Percentiles rank a stretch among this genome's conserved stretches.
Conservation (phyloP, 2,329 filamentous ascomycete genomes). For the Aspergillus texensis region DNA sequence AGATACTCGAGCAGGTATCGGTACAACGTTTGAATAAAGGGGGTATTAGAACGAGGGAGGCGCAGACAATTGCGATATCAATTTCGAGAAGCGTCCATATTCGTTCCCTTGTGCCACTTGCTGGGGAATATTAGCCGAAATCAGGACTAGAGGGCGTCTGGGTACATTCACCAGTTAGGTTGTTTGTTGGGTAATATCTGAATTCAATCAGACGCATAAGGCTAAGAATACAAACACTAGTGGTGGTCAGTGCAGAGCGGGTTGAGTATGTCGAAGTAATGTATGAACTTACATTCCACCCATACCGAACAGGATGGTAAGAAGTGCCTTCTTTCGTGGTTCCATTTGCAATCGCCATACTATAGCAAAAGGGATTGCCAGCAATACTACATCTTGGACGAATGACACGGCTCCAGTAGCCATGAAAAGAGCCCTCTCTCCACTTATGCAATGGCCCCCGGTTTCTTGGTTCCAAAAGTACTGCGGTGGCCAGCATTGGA, state of each 20-base stretch:
- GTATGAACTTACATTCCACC: neutral
- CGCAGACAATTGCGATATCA: neutral
- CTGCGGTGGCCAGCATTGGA: conserved; percentile 7
- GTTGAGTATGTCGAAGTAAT: neutral
- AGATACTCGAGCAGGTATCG: neutral
- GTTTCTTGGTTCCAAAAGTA: neutral
- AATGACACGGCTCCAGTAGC: neutral
- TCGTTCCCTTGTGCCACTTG: neutral
- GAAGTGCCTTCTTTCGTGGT: neutral
- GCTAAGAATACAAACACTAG: conserved; percentile 2
- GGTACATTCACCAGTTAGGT: neutral
- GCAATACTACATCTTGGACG: neutral
- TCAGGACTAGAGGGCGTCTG: too few species aligned
- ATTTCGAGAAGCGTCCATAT: conserved; percentile 6
- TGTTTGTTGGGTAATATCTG: neutral
- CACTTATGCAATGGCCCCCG: neutral
- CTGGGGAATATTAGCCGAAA: neutral
- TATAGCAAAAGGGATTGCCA: neutral
- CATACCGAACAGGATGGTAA: neutral
- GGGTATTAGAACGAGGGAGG: neutral
- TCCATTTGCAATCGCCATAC: neutral
- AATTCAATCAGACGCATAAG: conserved; percentile 5
- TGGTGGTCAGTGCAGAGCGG: too few species aligned
- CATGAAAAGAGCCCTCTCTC: conserved; percentile 1
- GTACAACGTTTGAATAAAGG: neutral